Evolutionary conservation across 352 stramenopile genomes (phyloP), one percentile per base, ranked within the genome.

Genomic region (Phytophthora quininea): DNA sequence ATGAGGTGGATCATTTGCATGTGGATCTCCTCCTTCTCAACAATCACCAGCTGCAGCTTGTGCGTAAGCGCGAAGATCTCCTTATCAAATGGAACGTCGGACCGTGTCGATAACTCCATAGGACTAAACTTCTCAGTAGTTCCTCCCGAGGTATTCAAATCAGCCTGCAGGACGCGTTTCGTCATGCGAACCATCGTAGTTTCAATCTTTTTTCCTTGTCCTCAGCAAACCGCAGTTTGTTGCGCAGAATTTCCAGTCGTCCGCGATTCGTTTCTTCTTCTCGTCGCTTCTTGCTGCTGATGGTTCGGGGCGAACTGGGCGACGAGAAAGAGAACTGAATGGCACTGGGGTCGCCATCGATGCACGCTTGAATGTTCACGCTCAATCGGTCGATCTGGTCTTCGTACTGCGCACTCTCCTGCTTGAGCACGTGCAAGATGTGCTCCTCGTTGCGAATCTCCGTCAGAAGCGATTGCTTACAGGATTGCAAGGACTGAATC

Each of bases 51-150:
- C 65, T 94, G 82, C 1, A 94, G 60, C 46, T 90, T 90, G 58
- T 91, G 77, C 0, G 84, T 92, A 35, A 91, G 62, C 9, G 80
- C 82, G 60, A 89, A 91, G 27, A 94, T 91, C 42, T 94, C 86
- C 50, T 90, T 91, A 58, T 92, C 82, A 32, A 93, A 93, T 14
- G 77, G 73, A 1, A 67, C 62, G 40, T 73, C 66, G 11, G 45
- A 54, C 19, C 19, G 19, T 24, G 19, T 24, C 19, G 19, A 24
- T 24, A 24, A 24, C 19, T 24, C 19, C 19, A 24, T 24, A 24
- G 19, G 63, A n/a, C 67, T 67, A 33, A 76, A 62, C 29, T 73
- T 67, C 33, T 73, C 62, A 11, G 55, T 30, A 29, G 76, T 73
- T 4, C 55, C 56, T 45, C 43, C 37, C 6, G 32, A 24, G 45